Evolutionary conservation across 345 rosid genomes (phyloP), one percentile per base, ranked within the genome.

Genomic region (Iberis pinnata): DNA sequence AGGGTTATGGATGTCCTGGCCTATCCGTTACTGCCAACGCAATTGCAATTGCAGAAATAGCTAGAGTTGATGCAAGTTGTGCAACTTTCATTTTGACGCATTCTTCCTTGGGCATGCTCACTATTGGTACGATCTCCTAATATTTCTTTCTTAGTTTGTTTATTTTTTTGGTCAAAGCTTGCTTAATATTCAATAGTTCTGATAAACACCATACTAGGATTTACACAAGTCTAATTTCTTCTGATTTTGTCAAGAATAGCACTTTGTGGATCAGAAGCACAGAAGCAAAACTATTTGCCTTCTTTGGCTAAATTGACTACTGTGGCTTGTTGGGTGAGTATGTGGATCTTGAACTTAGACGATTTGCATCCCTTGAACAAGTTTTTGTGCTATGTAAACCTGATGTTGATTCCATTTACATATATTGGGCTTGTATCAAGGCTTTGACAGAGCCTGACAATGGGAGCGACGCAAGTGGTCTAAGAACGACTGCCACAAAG

Each of bases 1-100:
- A 88, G 99, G 97, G 95, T 51, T 86, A 83, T 69, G 97, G 88
- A 15, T 93, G 97, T 67, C 99, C 97, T 44, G 97, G 94, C 32
- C 75, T 81, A 36, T 80, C 97, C 50, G 56, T 88, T 43, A 78
- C 84, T 41, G 97, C 64, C 17, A 76, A 73, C 70, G 95, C 95
- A 49, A 8, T 86, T 63, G 71, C 84, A 35, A 47, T 12, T 0
- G 94, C 97, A 17, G 99, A 88, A 70, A 22, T 93, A 47, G 86
- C 97, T 56, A 76, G 99, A 78, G 99, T 93, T 63, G 97, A 93
- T 83, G 99, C 95, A 11, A 93, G 99, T 58, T 80, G 87, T 67
- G 72, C 81, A 16, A 86, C 99, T 27, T 93, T 88, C 76, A 53
- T 80, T 51, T 71, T 93, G 81, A 97, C 78, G 77, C 97, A 86